Evolutionary conservation across 2,329 filamentous ascomycete species (phyloP).

Genomic region (Biscogniauxia sp.): DNA sequence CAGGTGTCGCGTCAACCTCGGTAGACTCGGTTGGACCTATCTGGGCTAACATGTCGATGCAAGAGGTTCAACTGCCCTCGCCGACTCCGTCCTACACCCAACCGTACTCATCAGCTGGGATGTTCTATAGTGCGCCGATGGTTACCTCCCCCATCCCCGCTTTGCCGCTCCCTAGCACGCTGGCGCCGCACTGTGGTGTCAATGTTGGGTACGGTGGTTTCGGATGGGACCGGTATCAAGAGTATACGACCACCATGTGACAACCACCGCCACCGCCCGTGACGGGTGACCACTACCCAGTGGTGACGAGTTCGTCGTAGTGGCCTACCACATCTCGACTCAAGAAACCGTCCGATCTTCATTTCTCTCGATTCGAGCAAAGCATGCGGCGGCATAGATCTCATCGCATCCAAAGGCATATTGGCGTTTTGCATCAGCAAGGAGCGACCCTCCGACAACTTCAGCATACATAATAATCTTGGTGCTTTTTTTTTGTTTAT

Average conservation of each 20-base stretch:
- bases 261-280: conserved; percentile 54
- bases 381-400: conserved; percentile 25
- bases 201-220: conserved; percentile 74
- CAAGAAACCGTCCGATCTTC: conserved; percentile 24
- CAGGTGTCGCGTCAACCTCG: conserved; percentile 69
- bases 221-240: conserved; percentile 82
- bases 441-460: conserved; percentile 29
- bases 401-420: conserved; percentile 25
- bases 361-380: conserved; percentile 19
- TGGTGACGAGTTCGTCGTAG: conserved; percentile 43
- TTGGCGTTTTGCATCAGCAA: conserved; percentile 36
- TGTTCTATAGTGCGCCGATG: conserved; percentile 79
- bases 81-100: conserved; percentile 79
- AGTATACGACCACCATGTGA: conserved; percentile 88
- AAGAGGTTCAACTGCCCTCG: conserved; percentile 72
- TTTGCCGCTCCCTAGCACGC: conserved; percentile 81
- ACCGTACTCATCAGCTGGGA: conserved; percentile 68
- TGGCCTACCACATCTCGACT: conserved; percentile 24
- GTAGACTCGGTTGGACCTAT: conserved; percentile 69
- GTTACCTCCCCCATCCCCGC: conserved; percentile 71
- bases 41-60: conserved; percentile 77
- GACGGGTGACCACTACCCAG: conserved; percentile 46
- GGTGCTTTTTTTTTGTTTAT: conserved; percentile 29
- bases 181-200: conserved; percentile 81
- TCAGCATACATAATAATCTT: conserved; percentile 26